Conservation (phyloP, 306 rosid species). For the Castanospermum australe region DNA sequence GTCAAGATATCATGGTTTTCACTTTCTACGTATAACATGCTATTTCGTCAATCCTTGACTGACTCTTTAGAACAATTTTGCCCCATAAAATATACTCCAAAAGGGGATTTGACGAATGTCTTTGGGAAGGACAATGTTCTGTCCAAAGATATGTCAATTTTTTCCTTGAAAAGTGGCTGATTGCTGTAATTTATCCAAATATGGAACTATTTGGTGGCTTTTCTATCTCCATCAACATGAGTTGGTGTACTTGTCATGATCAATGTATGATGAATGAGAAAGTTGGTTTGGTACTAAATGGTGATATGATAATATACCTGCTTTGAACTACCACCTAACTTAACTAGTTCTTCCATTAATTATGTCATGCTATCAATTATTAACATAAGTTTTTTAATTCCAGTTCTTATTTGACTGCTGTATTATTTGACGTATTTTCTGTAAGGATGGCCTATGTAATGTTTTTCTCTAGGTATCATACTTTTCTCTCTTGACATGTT, state of each 20-base stretch:
- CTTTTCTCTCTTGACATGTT: not conserved
- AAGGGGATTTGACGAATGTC: constrained; percentile 11
- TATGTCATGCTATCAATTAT: not conserved
- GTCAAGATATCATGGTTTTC: constrained; percentile 13
- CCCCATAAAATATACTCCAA: not conserved
- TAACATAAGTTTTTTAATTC: not conserved
- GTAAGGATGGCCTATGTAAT: not conserved
- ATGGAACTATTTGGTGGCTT: not conserved
- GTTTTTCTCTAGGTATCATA: not conserved
- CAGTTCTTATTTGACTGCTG: not conserved
- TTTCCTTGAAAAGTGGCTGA: not conserved
- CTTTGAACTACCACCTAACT: not conserved
- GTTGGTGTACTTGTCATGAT: not conserved
- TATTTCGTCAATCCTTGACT: not conserved
- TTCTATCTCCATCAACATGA: not conserved
- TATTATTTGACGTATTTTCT: not conserved
- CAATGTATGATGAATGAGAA: constrained; percentile 6
- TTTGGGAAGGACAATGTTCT: not conserved
- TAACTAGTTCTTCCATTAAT: constrained; percentile 1
- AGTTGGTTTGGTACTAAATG: constrained; percentile 13
- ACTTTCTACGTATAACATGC: not conserved
- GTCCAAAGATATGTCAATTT: not conserved
- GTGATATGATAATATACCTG: not conserved
- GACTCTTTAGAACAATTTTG: not conserved
- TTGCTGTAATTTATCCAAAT: not conserved